phyloP scores from a whole-genome alignment of 805 yeast species.

The Kodamaea laetipori region DNA sequence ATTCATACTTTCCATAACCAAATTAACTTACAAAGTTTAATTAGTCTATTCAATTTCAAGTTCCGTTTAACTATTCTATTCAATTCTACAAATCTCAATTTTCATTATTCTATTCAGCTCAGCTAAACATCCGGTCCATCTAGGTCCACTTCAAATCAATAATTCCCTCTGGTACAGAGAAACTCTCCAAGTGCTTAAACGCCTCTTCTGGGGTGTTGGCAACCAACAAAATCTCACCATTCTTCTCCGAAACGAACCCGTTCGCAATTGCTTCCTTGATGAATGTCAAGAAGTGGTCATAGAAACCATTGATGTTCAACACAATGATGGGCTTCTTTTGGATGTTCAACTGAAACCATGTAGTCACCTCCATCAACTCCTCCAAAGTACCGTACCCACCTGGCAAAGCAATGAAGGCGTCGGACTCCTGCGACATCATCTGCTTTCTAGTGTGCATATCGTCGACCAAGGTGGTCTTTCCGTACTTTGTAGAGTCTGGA shows the following conservation, averaged over 20 bases:
- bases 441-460: conserved; percentile 91
- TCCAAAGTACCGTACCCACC: conserved; percentile 92
- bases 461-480: conserved; percentile 75
- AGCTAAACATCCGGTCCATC: background rate
- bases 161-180: conserved; percentile 69
- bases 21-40: too few relatives aligned
- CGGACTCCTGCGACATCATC: conserved; percentile 84
- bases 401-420: conserved; percentile 85
- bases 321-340: conserved; percentile 80
- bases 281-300: conserved; percentile 66
- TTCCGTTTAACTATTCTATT: too few relatives aligned
- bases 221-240: conserved; percentile 67
- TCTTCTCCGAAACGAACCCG: conserved; percentile 69
- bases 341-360: conserved; percentile 89
- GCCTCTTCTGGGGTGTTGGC: conserved; percentile 73
- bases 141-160: conserved; percentile 67
- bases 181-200: conserved; percentile 58
- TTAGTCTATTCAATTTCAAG: too few relatives aligned
- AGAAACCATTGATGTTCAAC: conserved; percentile 79
- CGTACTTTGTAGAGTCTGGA: conserved; percentile 61
- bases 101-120: background rate
- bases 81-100: too few relatives aligned
- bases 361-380: conserved; percentile 85
- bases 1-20: too few relatives aligned
- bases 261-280: conserved; percentile 57